Evolutionary conservation across 148 eudicot species (phyloP), one percentile per base, ranked within the genome.

Genomic region (Silene uniflora): DNA sequence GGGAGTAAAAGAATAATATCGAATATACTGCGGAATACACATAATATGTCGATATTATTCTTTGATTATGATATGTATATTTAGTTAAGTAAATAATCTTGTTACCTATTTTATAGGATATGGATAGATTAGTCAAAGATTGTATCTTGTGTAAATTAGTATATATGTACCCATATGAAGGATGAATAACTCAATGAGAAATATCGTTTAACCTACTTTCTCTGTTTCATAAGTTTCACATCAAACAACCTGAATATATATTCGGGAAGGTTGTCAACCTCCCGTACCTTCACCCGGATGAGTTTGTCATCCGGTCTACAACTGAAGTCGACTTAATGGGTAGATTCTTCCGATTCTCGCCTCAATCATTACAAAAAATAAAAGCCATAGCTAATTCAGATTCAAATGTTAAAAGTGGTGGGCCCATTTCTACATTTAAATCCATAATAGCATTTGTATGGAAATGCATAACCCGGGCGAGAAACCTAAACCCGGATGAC

Each of bases 381-480:
- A 81, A 81, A 46, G 42, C 68, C 3, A 77, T 35, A 60, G 84
- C 74, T 17, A 81, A 81, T 67, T 4, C 61, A 2, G 77, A 73
- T 59, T 1, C 61, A 2, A 73, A 73, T 16, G 19, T n/a, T 17
- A 22, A 2, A 0, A 12, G 0, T 0, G 10, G 4, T 46, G 10
- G 5, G 4, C 55, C 8, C 74, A 87, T 92, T 5, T 68, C 78
- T 0, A 13, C 73, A 3, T 42, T 68, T 35, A 22, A 56, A 4
- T 73, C 78, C 1, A 14, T 76, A 25, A 21, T 16, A 2, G 78
- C 73, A 5, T 68, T 76, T 6, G 24, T 76, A 5, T 76, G 73
- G 78, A 56, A 62, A 8, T 68, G 66, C 23, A 56, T 78, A 3
- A 72, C 76, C 23, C 72, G 72, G 0, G 81, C 58, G 0, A 67